phyloP scores from a whole-genome alignment of 2,329 filamentous ascomycete genomes.

The Laburnicola sp. region DNA sequence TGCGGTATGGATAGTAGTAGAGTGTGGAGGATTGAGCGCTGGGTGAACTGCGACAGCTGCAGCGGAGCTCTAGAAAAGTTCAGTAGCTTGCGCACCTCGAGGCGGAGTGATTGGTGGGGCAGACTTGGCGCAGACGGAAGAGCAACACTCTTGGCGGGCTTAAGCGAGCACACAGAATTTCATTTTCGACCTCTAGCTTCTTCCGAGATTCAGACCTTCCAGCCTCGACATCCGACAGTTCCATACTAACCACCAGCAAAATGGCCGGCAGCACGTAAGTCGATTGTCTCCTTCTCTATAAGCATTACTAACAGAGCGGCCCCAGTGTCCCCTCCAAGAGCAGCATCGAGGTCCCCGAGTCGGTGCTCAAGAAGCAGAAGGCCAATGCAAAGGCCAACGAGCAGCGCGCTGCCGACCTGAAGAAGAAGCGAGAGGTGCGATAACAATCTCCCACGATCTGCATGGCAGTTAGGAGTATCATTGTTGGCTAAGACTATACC shows the following conservation, averaged over 20 bases:
- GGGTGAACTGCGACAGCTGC: constrained; percentile 19
- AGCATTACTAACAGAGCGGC: constrained; percentile 4
- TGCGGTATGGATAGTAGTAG: constrained; percentile 14
- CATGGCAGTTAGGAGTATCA: constrained; percentile 43
- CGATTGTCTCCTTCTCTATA: neutral
- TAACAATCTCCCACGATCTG: constrained; percentile 41
- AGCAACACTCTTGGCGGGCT: constrained; percentile 26
- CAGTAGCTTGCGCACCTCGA: constrained; percentile 20
- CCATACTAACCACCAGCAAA: constrained; percentile 42
- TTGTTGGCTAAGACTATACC: constrained; percentile 46
- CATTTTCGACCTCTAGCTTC: constrained; percentile 29
- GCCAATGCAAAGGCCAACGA: constrained; percentile 98
- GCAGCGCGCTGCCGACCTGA: constrained; percentile 74
- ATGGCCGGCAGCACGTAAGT: constrained; percentile 45
- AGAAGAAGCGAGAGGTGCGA: constrained; percentile 98
- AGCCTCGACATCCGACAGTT: constrained; percentile 29
- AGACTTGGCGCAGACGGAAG: constrained; percentile 6
- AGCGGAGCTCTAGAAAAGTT: constrained; percentile 32
- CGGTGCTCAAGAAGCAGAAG: constrained; percentile 99
- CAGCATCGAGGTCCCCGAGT: constrained; percentile 97
- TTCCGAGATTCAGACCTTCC: neutral
- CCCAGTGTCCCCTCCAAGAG: constrained; percentile 84
- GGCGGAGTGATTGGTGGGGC: constrained; percentile 23
- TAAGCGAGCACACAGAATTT: constrained; percentile 36
- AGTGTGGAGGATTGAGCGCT: constrained; percentile 8